Evolutionary conservation across 169 alveolate species (phyloP), one percentile per base, ranked within the genome.

Genomic region (Toxoplasma gondii): DNA sequence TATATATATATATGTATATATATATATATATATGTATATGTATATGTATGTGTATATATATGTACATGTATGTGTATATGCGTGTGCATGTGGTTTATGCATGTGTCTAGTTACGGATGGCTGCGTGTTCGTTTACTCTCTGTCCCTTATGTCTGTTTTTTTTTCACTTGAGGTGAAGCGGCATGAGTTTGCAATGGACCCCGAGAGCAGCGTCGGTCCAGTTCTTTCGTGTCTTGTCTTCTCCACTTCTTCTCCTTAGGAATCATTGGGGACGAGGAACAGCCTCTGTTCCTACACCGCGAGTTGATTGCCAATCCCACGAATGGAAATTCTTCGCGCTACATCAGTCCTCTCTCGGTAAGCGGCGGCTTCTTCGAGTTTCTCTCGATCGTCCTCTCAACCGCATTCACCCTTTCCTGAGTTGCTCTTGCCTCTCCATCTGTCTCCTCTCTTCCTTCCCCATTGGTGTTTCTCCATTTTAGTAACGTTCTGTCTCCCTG

Each of bases 221-320:
- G 58, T 49, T 12, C 22, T 49, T 12, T 49, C 58, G 4, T 4
- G 22, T 7, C 58, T 49, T 12, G 22, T 49, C 58, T 36, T 36
- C 24, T 17, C 9, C 43, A 74, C n/a, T n/a, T 17, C n/a, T 34
- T n/a, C 1, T 31, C 34, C 74, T 16, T 64, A 82, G 90, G 90
- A 39, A 31, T 82, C 67, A 38, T 82, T 27, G 53, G 67, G 43
- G 41, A 49, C 64, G 69, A 44, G 31, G 53, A 10, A 5, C 90
- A 82, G 41, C 90, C 90, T 41, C 53, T 44, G 90, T 24, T 24
- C 39, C 90, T 12, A 0, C 41, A 82, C 64, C 90, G 90, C 53
- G 90, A 82, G 64, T 31, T 82, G 67, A 10, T 82, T 41, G 90
- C 90, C n/a, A 39, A 38, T 0, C 90, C 90, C 41, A 7, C 90